Evolutionary conservation across 2,329 filamentous ascomycete genomes (phyloP).

Genomic region (Calonectria montana): DNA sequence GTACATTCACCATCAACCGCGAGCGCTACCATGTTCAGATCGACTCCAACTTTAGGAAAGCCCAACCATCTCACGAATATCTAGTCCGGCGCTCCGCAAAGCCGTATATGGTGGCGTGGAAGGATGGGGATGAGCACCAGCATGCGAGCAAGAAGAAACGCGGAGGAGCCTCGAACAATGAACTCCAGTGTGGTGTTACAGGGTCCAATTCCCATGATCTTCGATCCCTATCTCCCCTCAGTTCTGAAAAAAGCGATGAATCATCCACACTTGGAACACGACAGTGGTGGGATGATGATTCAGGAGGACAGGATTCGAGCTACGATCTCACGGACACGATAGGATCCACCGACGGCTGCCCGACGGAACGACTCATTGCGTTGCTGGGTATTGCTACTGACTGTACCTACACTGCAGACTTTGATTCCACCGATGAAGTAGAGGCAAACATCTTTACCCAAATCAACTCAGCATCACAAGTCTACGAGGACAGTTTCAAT

Average conservation of each 20-base stretch:
- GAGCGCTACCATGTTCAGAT: constrained; percentile 29
- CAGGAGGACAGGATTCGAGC: constrained; percentile 1
- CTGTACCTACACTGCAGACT: constrained; percentile 81
- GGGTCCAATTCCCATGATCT: neutral
- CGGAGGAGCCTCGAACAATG: neutral
- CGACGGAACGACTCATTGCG: constrained; percentile 82
- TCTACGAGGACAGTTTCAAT: constrained; percentile 90
- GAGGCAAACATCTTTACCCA: constrained; percentile 79
- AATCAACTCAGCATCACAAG: constrained; percentile 83
- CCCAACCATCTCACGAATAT: neutral
- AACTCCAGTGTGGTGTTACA: neutral
- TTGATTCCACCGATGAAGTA: constrained; percentile 70
- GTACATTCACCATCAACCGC: constrained; percentile 32
- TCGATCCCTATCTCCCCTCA: neutral
- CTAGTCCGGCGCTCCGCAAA: neutral
- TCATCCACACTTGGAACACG: constrained; percentile 3
- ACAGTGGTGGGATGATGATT: neutral
- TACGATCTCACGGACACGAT: constrained; percentile 55
- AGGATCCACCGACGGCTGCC: constrained; percentile 81
- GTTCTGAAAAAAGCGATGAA: neutral
- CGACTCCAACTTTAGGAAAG: constrained; percentile 26
- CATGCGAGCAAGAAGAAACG: neutral
- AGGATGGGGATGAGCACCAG: neutral
- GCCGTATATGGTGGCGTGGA: constrained; percentile 32
- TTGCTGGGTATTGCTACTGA: constrained; percentile 92